phyloP scores from a whole-genome alignment of 805 yeast species.

The Metschnikowia dekortorum region DNA sequence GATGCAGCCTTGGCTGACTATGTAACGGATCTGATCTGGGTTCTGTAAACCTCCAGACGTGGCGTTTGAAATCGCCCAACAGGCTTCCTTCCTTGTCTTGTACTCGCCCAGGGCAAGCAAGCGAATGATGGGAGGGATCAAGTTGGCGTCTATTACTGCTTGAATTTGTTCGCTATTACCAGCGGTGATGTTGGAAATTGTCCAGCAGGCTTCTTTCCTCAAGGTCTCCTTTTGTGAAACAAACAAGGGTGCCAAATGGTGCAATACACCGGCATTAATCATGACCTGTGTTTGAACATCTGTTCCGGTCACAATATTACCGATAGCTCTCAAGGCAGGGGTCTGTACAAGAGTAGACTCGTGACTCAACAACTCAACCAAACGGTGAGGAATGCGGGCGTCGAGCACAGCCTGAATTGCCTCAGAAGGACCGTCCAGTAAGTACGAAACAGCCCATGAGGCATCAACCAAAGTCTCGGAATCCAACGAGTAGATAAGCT shows the following conservation, averaged over 20 bases:
- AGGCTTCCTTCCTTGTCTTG: conserved; percentile 96
- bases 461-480: conserved; percentile 94
- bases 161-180: conserved; percentile 95
- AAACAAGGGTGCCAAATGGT: conserved; percentile 76
- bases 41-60: conserved; percentile 89
- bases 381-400: conserved; percentile 89
- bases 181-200: conserved; percentile 95
- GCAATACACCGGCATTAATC: conserved; percentile 86
- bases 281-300: conserved; percentile 94
- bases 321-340: conserved; percentile 95
- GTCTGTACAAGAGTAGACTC: conserved; percentile 86
- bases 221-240: conserved; percentile 85
- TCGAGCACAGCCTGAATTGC: conserved; percentile 97
- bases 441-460: conserved; percentile 96
- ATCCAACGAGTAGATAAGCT: conserved; percentile 84
- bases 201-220: conserved; percentile 98
- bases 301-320: conserved; percentile 96
- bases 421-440: conserved; percentile 88
- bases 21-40: conserved; percentile 90
- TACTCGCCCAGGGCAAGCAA: conserved; percentile 79
- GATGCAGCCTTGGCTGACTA: conserved; percentile 93
- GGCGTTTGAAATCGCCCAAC: conserved; percentile 99
- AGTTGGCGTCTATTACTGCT: conserved; percentile 91
- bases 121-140: conserved; percentile 86
- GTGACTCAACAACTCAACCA: conserved; percentile 86